Evolutionary conservation across 164 flowering plant genomes (phyloP), one percentile per base, ranked within the genome.

Genomic region (Paratinospora sagittata): DNA sequence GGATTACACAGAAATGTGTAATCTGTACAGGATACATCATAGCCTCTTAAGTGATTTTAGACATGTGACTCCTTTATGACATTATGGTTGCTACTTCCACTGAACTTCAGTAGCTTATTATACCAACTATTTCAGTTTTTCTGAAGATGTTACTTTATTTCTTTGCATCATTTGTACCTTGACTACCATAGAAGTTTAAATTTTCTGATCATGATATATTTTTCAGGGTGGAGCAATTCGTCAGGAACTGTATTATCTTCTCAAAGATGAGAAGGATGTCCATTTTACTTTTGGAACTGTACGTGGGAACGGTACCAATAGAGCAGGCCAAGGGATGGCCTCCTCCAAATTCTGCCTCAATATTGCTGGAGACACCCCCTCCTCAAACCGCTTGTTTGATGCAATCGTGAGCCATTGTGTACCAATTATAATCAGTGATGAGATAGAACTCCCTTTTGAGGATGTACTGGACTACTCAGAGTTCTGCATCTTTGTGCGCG

Each of bases 331-430:
- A 74, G 98, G 97, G 55, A 92, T 92, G 98, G 81, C 82, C 24
- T 82, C 88, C 23, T 88, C 97, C 63, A 92, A 91, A 74, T 94
- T 94, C 72, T 94, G 97, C 78, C 86, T 92, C 10, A 85, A 86
- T 67, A 87, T 92, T 26, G 97, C 95, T 16, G 98, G 98, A 37
- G 97, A 92, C 79, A 92, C 97, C 49, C 97, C 98, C n/a, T 90
- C 97, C 7, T 92, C 98, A 0, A 92, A 92, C 74, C 91, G 94
- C 55, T 92, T 94, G 2, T 94, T 92, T 72, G 98, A 94, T 76
- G 89, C 97, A 55, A 92, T 94, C 33, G 90, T 78, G 6, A 94
- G 92, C 81, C 97, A 87, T 65, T 89, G 98, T 67, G 85, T 94
- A 64, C 97, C 97, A 27, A 97, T 94, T 57, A 88, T 94, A 30